Evolutionary conservation across 2,329 filamentous ascomycete species (phyloP).

Genomic region (Penicillium hordei): DNA sequence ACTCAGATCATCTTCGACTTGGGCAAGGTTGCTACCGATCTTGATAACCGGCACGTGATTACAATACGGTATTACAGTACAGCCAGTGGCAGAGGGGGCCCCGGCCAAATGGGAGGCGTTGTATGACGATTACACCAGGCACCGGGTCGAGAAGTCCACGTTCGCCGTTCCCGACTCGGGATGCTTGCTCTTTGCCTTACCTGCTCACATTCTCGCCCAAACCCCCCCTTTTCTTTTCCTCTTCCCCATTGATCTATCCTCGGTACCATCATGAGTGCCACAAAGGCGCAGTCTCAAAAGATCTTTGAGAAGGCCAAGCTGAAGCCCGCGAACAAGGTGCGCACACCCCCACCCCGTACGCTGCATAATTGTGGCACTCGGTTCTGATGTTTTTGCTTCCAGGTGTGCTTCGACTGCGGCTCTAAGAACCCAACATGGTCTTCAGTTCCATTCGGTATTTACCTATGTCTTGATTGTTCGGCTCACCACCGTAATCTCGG

Average conservation of each 20-base stretch:
- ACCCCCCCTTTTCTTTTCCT: slow-evolving; percentile 14
- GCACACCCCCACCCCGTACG: slow-evolving; percentile 34
- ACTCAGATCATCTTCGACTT: not conserved
- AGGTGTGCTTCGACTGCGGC: slow-evolving; percentile 98
- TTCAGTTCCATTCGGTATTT: slow-evolving; percentile 94
- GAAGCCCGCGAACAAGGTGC: slow-evolving; percentile 91
- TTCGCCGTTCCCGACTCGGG: slow-evolving; percentile 34
- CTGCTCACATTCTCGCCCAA: slow-evolving; percentile 7
- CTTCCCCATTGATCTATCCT: slow-evolving; percentile 7
- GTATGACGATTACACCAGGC: slow-evolving; percentile 12
- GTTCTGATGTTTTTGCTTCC: slow-evolving; percentile 23
- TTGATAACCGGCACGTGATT: slow-evolving; percentile 8
- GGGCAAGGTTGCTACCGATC: slow-evolving; percentile 12
- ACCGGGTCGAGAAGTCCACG: slow-evolving; percentile 31
- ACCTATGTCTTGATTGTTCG: slow-evolving; percentile 96
- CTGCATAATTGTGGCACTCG: slow-evolving; percentile 16
- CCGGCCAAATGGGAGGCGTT: slow-evolving; percentile 4
- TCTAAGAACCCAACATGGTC: slow-evolving; percentile 99
- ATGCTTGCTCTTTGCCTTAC: slow-evolving; percentile 24
- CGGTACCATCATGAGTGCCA: slow-evolving; percentile 61
- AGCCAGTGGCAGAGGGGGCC: not conserved
- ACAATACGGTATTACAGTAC: slow-evolving; percentile 9
- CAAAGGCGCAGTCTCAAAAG: slow-evolving; percentile 92
- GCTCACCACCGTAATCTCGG: slow-evolving; percentile 96
- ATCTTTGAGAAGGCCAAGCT: slow-evolving; percentile 97